phyloP scores from a whole-genome alignment of 768 basidiomycete genomes.

The Dictyophora rubrovolvata region DNA sequence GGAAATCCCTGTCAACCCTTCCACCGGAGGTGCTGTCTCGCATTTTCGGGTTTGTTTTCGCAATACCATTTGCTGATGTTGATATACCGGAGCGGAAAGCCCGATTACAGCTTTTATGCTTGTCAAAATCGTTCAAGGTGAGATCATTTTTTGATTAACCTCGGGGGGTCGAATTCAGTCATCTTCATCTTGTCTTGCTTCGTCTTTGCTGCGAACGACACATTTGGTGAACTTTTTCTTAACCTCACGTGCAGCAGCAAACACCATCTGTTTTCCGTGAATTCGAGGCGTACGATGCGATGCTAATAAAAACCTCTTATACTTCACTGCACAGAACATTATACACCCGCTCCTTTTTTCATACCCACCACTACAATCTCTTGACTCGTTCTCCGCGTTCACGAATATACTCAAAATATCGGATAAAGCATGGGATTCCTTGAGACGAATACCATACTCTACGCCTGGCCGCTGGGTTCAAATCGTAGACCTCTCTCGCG shows the following conservation, averaged over 20 bases:
- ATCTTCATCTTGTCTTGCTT: constrained; percentile 1
- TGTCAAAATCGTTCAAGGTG: constrained; percentile 33
- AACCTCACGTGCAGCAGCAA: too few relatives aligned
- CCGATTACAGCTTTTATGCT: constrained; percentile 21
- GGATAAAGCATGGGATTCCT: constrained; percentile 80
- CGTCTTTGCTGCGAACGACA: not conserved
- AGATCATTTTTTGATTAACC: constrained; percentile 11
- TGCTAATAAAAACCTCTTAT: not conserved
- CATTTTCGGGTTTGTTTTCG: constrained; percentile 37
- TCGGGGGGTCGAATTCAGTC: not conserved
- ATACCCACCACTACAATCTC: constrained; percentile 34
- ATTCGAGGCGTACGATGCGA: too few relatives aligned
- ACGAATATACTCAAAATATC: constrained; percentile 44
- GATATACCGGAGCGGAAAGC: constrained; percentile 1
- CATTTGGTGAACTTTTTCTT: not conserved
- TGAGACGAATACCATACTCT: constrained; percentile 78
- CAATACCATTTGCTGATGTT: constrained; percentile 10
- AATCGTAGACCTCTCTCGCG: constrained; percentile 54
- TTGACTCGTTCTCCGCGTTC: constrained; percentile 44
- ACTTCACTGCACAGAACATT: constrained; percentile 39
- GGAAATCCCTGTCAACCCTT: constrained; percentile 34
- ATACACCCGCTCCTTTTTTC: constrained; percentile 59
- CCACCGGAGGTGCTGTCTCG: constrained; percentile 65
- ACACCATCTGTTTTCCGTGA: not conserved
- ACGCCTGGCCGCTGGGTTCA: constrained; percentile 85